These are phyloP conservation scores for Leishmania tropica DNA, from an alignment of 208 protist genomes.

Conservation along the genomic window DNA sequence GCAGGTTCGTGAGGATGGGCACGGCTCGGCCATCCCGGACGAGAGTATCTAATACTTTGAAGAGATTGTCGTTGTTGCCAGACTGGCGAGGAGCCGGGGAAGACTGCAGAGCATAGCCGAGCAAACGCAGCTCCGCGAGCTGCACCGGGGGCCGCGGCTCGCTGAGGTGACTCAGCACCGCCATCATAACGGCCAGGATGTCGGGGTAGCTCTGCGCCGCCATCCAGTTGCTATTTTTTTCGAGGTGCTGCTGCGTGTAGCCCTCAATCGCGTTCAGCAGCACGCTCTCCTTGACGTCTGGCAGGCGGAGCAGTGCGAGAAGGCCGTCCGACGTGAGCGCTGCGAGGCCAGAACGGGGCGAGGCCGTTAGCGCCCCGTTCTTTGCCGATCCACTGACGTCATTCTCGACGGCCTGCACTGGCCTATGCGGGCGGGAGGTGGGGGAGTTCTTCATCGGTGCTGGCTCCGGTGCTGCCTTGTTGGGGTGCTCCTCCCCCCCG, in stretches of 20 bases:
- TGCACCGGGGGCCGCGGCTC: slow-evolving; percentile 79
- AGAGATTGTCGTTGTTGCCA: slow-evolving; percentile 40
- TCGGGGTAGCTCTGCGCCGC: slow-evolving; percentile 36
- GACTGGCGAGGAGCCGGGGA: slow-evolving; percentile 22
- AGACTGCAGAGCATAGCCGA: slow-evolving; percentile 67
- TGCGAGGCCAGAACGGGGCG: slow-evolving; percentile 11
- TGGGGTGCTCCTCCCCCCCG: slow-evolving; percentile 29
- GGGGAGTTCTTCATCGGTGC: slow-evolving; percentile 35
- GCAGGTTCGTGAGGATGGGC: slow-evolving; percentile 52
- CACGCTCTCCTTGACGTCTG: slow-evolving; percentile 78
- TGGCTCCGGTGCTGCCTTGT: slow-evolving; percentile 46
- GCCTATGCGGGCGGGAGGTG: slow-evolving; percentile 21
- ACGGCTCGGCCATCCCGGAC: slow-evolving; percentile 54
- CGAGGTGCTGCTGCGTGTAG: slow-evolving; percentile 65
- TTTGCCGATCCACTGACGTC: slow-evolving; percentile 8
- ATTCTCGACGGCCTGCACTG: background rate
- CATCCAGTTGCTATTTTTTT: slow-evolving; percentile 43
- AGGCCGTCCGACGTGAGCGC: slow-evolving; percentile 50
- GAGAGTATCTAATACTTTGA: slow-evolving; percentile 48
- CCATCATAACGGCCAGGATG: slow-evolving; percentile 51
- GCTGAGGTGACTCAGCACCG: slow-evolving; percentile 65
- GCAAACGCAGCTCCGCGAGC: slow-evolving; percentile 68
- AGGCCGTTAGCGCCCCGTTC: slow-evolving; percentile 9
- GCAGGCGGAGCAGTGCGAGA: slow-evolving; percentile 66
- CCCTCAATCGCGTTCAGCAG: slow-evolving; percentile 74